Base-by-base conservation (phyloP, 1,139 yeast species). In the Meyerozyma elateridarum region DNA sequence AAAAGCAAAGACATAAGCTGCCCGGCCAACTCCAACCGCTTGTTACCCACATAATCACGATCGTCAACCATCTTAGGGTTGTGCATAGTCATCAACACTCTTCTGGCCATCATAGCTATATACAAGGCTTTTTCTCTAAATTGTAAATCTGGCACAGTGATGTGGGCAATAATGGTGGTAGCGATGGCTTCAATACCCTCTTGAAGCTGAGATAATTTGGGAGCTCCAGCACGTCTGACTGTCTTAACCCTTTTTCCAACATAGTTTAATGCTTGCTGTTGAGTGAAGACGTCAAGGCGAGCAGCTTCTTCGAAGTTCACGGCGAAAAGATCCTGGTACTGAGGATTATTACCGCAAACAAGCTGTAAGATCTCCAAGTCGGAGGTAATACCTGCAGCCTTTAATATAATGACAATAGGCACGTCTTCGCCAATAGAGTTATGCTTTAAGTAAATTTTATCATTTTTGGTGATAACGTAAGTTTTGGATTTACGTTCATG, bases 101-200 rank as follows among this genome's bases (percentile, higher is more conserved):
- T 75, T 55, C 98, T 76, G 2, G 98, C 85, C 98, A 93, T 91
- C 59, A 87, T 80, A 6, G 97, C 96, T 45, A 91, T 79, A 54
- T 91, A 91, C 26, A 93, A 61, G 0, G 97, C 96, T 61, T 91
- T 91, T 56, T 88, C 96, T 44, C 95, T 75, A 64, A 91, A 88
- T 52, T 91, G 95, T 32, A 88, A 68, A 45, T 84, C 88, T 34
- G 76, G 72, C 6, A 89, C 96, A 0, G 95, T 79, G 43, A 91
- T 74, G 61, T 91, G 98, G 1, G 98, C 98, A 52, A 93, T 87
- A 25, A 93, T 81, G 2, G 97, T 89, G 14, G 96, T 89, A 4
- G 98, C 97, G 38, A 91, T 76, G 1, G 97, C 97, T 59, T 91
- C 98, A 33, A 91, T 77, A 66, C 98, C 99, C 59, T 91, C 99